These are phyloP conservation scores for Solanum sitiens DNA, from an alignment of 257 asterid genomes.

Conservation along the genomic window DNA sequence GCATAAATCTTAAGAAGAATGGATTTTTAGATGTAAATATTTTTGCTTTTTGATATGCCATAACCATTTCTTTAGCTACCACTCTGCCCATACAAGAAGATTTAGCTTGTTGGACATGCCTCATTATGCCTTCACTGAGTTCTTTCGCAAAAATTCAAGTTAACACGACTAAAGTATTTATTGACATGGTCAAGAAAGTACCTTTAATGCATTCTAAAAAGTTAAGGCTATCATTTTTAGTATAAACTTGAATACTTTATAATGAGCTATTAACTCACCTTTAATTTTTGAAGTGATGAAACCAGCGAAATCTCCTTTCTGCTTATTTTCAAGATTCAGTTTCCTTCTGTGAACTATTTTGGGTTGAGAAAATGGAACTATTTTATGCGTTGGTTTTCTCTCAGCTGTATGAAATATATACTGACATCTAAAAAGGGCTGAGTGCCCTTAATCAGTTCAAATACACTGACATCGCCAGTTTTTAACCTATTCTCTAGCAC, in stretches of 20 bases:
- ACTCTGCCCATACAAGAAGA: background rate
- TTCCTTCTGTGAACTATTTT: background rate
- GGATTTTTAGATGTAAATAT: background rate
- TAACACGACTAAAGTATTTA: background rate
- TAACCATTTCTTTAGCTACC: background rate
- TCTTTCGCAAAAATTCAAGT: background rate
- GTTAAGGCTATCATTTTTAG: too few relatives aligned
- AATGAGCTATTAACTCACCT: too few relatives aligned
- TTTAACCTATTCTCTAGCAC: background rate
- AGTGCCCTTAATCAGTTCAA: background rate
- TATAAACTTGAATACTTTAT: too few relatives aligned
- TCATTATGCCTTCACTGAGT: background rate
- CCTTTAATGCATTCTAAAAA: too few relatives aligned
- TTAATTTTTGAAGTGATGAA: too few relatives aligned
- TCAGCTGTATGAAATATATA: background rate
- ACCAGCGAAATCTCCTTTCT: background rate
- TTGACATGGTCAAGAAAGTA: background rate
- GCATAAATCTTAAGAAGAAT: slow-evolving; percentile 6
- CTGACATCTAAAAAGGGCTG: background rate
- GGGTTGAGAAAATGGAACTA: too few relatives aligned
- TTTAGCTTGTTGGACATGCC: background rate
- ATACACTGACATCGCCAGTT: slow-evolving; percentile 5
- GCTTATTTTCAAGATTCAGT: background rate
- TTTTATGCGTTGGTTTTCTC: background rate
- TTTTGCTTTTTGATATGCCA: slow-evolving; percentile 3